phyloP scores from a whole-genome alignment of 2,329 filamentous ascomycete genomes.

The Aspergillus sp. region DNA sequence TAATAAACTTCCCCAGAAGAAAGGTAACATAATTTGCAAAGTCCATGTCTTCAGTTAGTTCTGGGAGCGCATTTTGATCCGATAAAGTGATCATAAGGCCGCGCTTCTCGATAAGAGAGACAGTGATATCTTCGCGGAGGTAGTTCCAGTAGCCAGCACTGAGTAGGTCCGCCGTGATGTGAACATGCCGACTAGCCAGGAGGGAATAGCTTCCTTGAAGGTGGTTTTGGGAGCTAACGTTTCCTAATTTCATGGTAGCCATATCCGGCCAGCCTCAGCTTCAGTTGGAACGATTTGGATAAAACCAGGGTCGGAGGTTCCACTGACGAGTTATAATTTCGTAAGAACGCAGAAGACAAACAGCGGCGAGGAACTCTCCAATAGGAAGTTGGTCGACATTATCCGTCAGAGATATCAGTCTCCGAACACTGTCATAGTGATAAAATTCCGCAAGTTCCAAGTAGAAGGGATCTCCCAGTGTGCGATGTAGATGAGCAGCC shows the following conservation, averaged over 20 bases:
- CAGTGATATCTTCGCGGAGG: constrained; percentile 53
- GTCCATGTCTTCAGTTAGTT: constrained; percentile 25
- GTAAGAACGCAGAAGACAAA: constrained; percentile 49
- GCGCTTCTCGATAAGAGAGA: constrained; percentile 47
- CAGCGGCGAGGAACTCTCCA: constrained; percentile 45
- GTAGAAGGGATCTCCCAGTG: constrained; percentile 13
- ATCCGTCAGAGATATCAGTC: constrained; percentile 37
- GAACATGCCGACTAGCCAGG: constrained; percentile 28
- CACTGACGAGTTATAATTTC: constrained; percentile 46
- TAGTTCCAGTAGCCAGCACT: constrained; percentile 52
- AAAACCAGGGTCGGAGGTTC: no score
- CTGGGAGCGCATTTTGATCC: constrained; percentile 12
- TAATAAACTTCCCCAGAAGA: constrained; percentile 45
- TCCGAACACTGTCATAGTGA: constrained; percentile 40
- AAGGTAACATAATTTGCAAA: constrained; percentile 43
- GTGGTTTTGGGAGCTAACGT: constrained; percentile 44
- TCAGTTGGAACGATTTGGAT: no score
- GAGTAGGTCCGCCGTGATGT: constrained; percentile 27
- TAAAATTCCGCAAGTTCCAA: constrained; percentile 37
- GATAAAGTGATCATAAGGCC: constrained; percentile 42
- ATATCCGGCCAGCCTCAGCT: no score
- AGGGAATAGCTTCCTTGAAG: constrained; percentile 49
- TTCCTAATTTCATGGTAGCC: constrained; percentile 22
- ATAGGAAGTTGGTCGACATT: constrained; percentile 29
- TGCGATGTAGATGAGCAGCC: constrained; percentile 39